phyloP scores from a whole-genome alignment of 2,329 filamentous ascomycete genomes.

The Sporothrix luriei region DNA sequence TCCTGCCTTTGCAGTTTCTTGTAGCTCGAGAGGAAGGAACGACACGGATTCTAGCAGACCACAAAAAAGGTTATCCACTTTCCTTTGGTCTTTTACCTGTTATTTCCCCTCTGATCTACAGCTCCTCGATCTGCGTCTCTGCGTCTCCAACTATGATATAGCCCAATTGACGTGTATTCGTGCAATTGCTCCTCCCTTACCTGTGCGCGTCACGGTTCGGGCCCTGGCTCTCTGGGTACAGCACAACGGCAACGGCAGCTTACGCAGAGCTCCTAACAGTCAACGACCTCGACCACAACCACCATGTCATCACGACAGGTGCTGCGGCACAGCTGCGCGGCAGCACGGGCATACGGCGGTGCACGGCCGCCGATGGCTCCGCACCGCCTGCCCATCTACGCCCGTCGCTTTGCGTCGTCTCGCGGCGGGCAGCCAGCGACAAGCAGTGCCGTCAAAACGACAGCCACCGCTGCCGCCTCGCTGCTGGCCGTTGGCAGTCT shows the following conservation, averaged over 20 bases:
- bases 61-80: not conserved
- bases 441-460: not conserved
- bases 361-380: not conserved
- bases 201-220: slow-evolving; percentile 1
- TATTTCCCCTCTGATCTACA: not conserved
- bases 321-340: not conserved
- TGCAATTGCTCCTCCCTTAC: not conserved
- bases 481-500: slow-evolving; percentile 24
- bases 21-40: slow-evolving; percentile 7
- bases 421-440: not conserved
- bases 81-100: not conserved
- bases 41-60: not conserved
- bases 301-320: slow-evolving; percentile 16
- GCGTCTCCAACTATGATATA: not conserved
- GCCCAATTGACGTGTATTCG: slow-evolving; percentile 18
- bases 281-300: not conserved
- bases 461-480: not conserved
- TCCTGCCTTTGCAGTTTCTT: not conserved
- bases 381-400: not conserved
- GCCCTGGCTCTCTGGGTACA: not conserved
- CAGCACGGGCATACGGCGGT: not conserved
- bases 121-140: not conserved
- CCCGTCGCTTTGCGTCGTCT: slow-evolving; percentile 3
- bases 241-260: slow-evolving; percentile 20
- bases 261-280: not conserved